These are phyloP conservation scores for Eutrema salsugineum DNA, from an alignment of 441 rosid species.

Conservation along the genomic window DNA sequence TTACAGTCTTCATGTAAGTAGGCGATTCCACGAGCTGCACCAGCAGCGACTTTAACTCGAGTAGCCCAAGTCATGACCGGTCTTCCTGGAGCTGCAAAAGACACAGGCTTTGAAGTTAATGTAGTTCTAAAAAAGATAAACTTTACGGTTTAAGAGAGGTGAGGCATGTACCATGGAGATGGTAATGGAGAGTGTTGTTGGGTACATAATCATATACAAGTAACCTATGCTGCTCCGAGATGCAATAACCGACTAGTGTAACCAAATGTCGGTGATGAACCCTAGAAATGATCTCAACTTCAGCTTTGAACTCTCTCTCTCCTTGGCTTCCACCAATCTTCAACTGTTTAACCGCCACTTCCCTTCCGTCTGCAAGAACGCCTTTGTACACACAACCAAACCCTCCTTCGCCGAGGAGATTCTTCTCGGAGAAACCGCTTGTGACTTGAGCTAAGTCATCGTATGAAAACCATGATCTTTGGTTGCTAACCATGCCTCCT, in stretches of 20 bases:
- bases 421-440: slow-evolving; percentile 57
- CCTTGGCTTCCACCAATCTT: slow-evolving; percentile 89
- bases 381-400: slow-evolving; percentile 97
- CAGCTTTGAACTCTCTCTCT: slow-evolving; percentile 91
- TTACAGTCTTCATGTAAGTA: slow-evolving; percentile 98
- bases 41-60: slow-evolving; percentile 85
- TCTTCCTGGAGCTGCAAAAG: slow-evolving; percentile 54
- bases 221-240: slow-evolving; percentile 69
- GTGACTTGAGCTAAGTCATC: slow-evolving; percentile 76
- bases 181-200: slow-evolving; percentile 79
- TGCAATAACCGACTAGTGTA: slow-evolving; percentile 90
- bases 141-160: slow-evolving; percentile 17
- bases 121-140: background rate
- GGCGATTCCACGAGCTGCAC: slow-evolving; percentile 96
- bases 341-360: slow-evolving; percentile 88
- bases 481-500: slow-evolving; percentile 58
- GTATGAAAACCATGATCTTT: slow-evolving; percentile 73
- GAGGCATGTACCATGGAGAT: slow-evolving; percentile 70
- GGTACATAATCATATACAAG: slow-evolving; percentile 91
- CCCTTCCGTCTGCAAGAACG: slow-evolving; percentile 59
- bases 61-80: slow-evolving; percentile 80
- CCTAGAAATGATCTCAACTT: slow-evolving; percentile 88
- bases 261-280: slow-evolving; percentile 98
- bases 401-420: slow-evolving; percentile 95
- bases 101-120: slow-evolving; percentile 33